phyloP scores from a whole-genome alignment of 495 filamentous ascomycete species.

The Paragyromitra xinjiangensis region DNA sequence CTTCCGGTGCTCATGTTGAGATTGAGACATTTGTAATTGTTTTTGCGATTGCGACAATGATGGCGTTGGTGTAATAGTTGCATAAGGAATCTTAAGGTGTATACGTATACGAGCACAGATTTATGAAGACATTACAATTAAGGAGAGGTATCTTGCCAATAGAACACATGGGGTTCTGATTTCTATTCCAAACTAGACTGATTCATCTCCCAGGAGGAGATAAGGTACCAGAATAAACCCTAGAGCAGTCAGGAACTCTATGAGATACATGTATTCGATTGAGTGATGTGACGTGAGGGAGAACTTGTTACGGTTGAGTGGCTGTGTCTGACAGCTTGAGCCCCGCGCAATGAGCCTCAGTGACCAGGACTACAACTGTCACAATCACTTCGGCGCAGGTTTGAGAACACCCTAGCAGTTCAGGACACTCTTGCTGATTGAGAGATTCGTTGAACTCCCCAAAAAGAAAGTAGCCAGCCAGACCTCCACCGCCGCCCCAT shows the following conservation, averaged over 20 bases:
- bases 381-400: conserved; percentile 38
- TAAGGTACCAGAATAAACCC: no score
- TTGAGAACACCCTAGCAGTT: conserved; percentile 47
- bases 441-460: conserved; percentile 26
- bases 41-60: conserved; percentile 25
- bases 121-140: no score
- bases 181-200: no score
- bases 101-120: neutral
- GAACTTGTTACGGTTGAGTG: neutral
- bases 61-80: conserved; percentile 24
- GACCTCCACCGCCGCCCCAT: conserved; percentile 32
- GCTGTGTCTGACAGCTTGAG: conserved; percentile 42
- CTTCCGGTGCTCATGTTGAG: conserved; percentile 14
- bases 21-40: conserved; percentile 27
- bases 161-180: neutral
- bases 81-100: neutral
- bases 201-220: no score
- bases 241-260: no score
- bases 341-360: conserved; percentile 17
- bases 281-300: neutral
- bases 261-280: neutral
- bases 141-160: no score
- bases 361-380: conserved; percentile 45
- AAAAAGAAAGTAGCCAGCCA: conserved; percentile 23
- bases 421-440: conserved; percentile 52